Evolutionary conservation across 148 eudicot genomes (phyloP).

Genomic region (Hydrangea macrophylla): DNA sequence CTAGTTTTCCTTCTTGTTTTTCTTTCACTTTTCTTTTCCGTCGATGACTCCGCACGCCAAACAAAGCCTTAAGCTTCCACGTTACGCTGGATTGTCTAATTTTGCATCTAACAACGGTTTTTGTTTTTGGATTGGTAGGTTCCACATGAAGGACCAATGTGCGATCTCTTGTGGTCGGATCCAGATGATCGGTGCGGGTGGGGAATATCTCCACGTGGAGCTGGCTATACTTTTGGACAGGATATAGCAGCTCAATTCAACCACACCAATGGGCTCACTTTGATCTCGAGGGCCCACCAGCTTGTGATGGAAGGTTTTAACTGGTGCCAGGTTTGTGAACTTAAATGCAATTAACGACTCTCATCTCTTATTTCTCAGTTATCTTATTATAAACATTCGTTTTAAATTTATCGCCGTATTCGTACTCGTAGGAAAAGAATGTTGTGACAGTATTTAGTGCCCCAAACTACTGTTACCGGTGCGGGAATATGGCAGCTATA

Average conservation of each 20-base stretch:
- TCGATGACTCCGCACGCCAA: no score
- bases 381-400: neutral
- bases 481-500: conserved; percentile 92
- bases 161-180: conserved; percentile 97
- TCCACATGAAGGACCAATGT: conserved; percentile 99
- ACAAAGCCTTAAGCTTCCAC: no score
- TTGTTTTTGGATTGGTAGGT: conserved; percentile 42
- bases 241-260: conserved; percentile 68
- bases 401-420: no score
- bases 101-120: neutral
- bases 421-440: conserved; percentile 54
- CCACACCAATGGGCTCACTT: conserved; percentile 74
- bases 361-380: neutral
- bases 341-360: neutral
- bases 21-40: neutral
- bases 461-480: conserved; percentile 80
- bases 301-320: conserved; percentile 87
- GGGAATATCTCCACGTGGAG: conserved; percentile 99
- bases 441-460: conserved; percentile 88
- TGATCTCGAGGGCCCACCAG: conserved; percentile 81
- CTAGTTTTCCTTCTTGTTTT: no score
- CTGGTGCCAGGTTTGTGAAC: conserved; percentile 69
- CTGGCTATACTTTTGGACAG: conserved; percentile 90
- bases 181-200: conserved; percentile 99
- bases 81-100: neutral